Base-by-base conservation (phyloP, 1,139 yeast species). In the Ashbya aceris region DNA sequence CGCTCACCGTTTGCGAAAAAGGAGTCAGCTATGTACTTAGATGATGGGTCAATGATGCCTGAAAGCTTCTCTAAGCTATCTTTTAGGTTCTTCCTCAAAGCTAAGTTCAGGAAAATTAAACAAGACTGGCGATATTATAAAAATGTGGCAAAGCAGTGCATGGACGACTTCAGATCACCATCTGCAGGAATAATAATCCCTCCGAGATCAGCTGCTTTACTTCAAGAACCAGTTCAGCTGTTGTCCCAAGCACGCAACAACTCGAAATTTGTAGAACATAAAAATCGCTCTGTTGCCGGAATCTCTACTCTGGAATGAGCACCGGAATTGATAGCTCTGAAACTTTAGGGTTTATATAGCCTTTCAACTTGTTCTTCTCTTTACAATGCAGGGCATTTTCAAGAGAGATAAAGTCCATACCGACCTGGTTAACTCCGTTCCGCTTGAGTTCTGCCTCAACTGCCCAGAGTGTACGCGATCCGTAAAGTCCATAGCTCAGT, bases 91-190 rank as follows among this genome's bases (percentile, higher is more conserved):
- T 52, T 49, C 37, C 28, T 52, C 17, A 52, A 40, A 36, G 46
- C 44, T 40, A 52, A 51, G 32, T 26, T 46, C 20, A 44, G 42
- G 29, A 49, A 50, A 30, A 36, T 47, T 13, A 51, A 45, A 35
- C 40, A 44, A 12, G 49, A 49, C 37, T 43, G 46, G 30, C 44
- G 40, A 11, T 51, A 49, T 36, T 51, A 42, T 36, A 48, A 45
- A 20, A 47, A 44, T 12, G 46, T 49, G 23, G 54, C 52, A 23
- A 52, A 47, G 37, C 42, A 46, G 8, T 51, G 53, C 34, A 42
- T 51, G 12, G 49, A 49, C 14, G 55, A 52, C 33, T 38, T 48
- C 30, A 45, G 12, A 39, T 36, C 34, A 6, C 40, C 36, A 12
- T 20, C 27, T 2, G 29, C 36, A n/a, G 37, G 13, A 20, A n/a